phyloP scores from a whole-genome alignment of 73 alveolate genomes.

The Symbiodinium natans region DNA sequence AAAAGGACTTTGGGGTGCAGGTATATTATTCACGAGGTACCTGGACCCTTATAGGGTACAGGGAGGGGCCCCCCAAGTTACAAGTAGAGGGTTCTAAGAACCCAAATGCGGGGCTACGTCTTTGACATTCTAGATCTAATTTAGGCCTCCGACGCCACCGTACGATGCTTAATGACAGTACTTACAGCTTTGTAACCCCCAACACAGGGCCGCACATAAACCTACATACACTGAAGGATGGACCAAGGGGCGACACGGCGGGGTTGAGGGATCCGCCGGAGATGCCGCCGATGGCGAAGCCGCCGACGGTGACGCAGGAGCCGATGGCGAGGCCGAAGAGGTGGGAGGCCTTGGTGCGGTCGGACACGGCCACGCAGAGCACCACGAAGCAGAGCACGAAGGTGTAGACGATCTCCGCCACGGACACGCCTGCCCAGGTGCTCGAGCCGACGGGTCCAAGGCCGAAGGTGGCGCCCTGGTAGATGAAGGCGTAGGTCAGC shows the following conservation, averaged over 20 bases:
- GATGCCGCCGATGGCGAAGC: conserved; percentile 67
- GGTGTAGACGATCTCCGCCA: conserved; percentile 54
- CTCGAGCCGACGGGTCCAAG: conserved; percentile 9
- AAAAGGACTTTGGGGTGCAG: too few species aligned
- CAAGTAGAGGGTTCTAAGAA: too few species aligned
- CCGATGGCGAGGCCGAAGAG: conserved; percentile 78
- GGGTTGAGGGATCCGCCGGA: conserved; percentile 79
- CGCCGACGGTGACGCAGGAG: conserved; percentile 68
- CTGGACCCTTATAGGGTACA: too few species aligned
- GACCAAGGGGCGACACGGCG: conserved; percentile 29
- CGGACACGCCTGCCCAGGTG: conserved; percentile 35
- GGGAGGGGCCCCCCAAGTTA: too few species aligned
- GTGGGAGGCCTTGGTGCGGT: conserved; percentile 28
- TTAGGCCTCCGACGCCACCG: too few species aligned
- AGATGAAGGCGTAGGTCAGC: conserved; percentile 8
- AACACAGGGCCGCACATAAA: too few species aligned
- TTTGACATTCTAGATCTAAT: too few species aligned
- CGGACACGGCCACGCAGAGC: conserved; percentile 53
- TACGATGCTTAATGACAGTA: too few species aligned
- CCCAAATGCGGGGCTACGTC: too few species aligned
- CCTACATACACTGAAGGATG: too few species aligned
- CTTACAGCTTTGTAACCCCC: too few species aligned
- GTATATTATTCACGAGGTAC: too few species aligned
- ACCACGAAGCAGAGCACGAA: conserved; percentile 63
- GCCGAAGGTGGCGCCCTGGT: conserved; percentile 26